Conservation (phyloP, 2,329 filamentous ascomycete species). For the Rutstroemia sp. region DNA sequence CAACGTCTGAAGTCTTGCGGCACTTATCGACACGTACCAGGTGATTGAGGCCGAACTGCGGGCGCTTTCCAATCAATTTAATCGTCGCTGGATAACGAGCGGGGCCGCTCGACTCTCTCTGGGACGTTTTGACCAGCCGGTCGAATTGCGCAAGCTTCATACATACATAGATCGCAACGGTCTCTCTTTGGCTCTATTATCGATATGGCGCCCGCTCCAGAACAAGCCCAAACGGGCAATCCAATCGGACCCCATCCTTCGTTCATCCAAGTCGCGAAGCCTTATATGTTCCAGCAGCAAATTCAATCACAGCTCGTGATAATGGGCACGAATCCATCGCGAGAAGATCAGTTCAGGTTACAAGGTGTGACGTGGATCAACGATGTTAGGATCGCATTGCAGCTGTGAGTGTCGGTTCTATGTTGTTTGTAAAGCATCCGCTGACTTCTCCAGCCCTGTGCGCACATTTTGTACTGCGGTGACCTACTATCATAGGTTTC, state of each 20-base stretch:
- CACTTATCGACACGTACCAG: too few relatives aligned
- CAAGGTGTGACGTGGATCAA: slow-evolving; percentile 89
- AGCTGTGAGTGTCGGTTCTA: slow-evolving; percentile 53
- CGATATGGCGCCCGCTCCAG: slow-evolving; percentile 19
- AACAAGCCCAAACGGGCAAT: slow-evolving; percentile 1
- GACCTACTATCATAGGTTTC: slow-evolving; percentile 90
- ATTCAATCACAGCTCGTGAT: slow-evolving; percentile 66
- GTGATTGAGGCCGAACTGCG: too few relatives aligned
- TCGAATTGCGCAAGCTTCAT: too few relatives aligned
- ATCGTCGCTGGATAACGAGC: too few relatives aligned
- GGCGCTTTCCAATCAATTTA: too few relatives aligned
- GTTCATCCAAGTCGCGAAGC: slow-evolving; percentile 38
- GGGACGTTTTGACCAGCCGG: too few relatives aligned
- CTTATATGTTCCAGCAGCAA: slow-evolving; percentile 76
- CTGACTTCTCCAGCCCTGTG: slow-evolving; percentile 54
- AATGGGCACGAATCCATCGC: slow-evolving; percentile 64
- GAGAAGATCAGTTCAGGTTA: slow-evolving; percentile 73
- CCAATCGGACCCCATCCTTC: slow-evolving; percentile 26
- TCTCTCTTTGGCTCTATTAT: neutral
- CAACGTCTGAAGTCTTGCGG: too few relatives aligned
- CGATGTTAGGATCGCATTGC: slow-evolving; percentile 68
- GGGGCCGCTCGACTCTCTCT: too few relatives aligned
- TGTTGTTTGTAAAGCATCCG: neutral
- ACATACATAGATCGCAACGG: neutral
- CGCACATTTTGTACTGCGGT: slow-evolving; percentile 89